These are phyloP conservation scores for Abelmoschus esculentus DNA, from an alignment of 345 rosid species.

Conservation along the genomic window DNA sequence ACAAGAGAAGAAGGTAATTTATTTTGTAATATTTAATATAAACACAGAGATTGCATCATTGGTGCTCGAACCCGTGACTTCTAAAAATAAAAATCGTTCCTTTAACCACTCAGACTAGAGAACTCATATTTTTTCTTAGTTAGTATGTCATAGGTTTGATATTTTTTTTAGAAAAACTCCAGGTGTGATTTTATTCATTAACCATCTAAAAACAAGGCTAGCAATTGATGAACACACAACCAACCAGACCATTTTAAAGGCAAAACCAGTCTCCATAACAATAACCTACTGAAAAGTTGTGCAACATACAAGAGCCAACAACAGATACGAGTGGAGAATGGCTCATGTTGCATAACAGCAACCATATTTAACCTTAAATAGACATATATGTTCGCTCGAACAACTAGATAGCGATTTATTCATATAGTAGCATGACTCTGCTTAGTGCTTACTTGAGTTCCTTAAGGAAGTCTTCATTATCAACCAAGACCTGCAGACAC, in stretches of 20 bases:
- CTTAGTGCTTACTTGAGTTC: slow-evolving; percentile 48
- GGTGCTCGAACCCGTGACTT: no score
- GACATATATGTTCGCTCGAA: neutral
- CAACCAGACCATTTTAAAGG: neutral
- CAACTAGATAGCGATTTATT: slow-evolving; percentile 13
- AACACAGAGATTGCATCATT: no score
- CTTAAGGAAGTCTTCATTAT: slow-evolving; percentile 86
- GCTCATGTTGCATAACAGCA: neutral
- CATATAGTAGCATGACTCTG: slow-evolving; percentile 6
- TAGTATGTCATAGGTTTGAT: no score
- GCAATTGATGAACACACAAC: neutral
- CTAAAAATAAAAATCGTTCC: no score
- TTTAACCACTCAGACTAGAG: no score
- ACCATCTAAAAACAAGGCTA: neutral
- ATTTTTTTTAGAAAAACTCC: no score
- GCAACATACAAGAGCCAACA: neutral
- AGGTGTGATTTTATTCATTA: no score
- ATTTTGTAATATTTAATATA: no score
- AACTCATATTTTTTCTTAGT: no score
- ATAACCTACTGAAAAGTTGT: neutral
- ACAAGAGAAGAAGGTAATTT: no score
- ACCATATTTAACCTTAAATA: slow-evolving; percentile 1
- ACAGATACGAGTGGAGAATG: neutral
- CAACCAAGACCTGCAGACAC: slow-evolving; percentile 64
- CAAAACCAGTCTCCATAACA: neutral